A percentile compares a stretch with the other conserved stretches of the same genome.
These are phyloP conservation scores for Syncephalis plumigaleata DNA, from an alignment of 371 early-diverging fungal genomes.

Conservation along the genomic window DNA sequence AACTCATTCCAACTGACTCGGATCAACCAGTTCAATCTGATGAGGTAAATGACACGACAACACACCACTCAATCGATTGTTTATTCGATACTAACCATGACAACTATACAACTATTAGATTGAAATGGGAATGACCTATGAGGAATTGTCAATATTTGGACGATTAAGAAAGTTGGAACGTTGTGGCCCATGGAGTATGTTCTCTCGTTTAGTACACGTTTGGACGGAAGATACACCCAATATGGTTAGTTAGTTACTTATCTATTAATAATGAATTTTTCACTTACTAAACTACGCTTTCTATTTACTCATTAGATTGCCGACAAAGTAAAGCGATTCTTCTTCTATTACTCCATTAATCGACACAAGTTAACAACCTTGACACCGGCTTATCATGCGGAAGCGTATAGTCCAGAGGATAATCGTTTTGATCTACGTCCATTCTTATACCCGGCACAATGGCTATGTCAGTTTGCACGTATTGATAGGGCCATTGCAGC, in stretches of 20 bases:
- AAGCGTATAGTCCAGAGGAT: slow-evolving; percentile 90
- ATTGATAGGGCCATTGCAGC: slow-evolving; percentile 52
- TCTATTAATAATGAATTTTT: no score
- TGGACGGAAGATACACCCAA: slow-evolving; percentile 24
- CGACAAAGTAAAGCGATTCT: slow-evolving; percentile 85
- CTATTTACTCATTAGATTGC: slow-evolving; percentile 25
- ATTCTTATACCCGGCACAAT: slow-evolving; percentile 79
- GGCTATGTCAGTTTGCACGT: slow-evolving; percentile 79
- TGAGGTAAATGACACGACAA: no score
- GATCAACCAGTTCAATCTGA: slow-evolving; percentile 64
- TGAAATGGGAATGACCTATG: slow-evolving; percentile 97
- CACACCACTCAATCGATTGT: no score
- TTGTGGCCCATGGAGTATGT: slow-evolving; percentile 90
- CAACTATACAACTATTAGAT: slow-evolving; percentile 12
- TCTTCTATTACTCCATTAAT: slow-evolving; percentile 90
- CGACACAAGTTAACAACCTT: slow-evolving; percentile 95
- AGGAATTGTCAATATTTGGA: slow-evolving; percentile 82
- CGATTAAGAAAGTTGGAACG: slow-evolving; percentile 69
- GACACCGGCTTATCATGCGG: slow-evolving; percentile 93
- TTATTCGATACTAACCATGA: no score
- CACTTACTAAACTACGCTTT: background rate
- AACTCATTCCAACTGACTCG: slow-evolving; percentile 72
- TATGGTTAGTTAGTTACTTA: background rate
- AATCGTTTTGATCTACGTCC: slow-evolving; percentile 92
- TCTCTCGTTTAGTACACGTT: slow-evolving; percentile 53